Conservation (phyloP, 1,284 basidiomycete species). For the Tilletiopsis washingtonensis region DNA sequence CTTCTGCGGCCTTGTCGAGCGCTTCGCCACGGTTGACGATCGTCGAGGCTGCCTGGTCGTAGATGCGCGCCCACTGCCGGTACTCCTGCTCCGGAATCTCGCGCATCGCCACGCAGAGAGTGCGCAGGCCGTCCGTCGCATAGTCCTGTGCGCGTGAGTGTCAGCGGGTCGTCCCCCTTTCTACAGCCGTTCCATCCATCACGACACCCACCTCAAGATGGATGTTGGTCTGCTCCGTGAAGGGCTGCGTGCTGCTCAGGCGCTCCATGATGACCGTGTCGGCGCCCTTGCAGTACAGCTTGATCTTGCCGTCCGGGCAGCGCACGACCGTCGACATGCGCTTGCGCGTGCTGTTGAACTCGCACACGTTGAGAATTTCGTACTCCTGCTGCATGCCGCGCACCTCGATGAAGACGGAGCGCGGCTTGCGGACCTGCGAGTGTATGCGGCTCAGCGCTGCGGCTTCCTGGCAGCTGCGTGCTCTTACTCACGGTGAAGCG, state of each 20-base stretch:
- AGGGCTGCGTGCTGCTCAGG: constrained; percentile 56
- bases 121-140: constrained; percentile 90
- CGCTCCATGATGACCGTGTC: constrained; percentile 71
- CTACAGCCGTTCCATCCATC: not conserved
- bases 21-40: constrained; percentile 88
- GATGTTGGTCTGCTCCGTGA: constrained; percentile 73
- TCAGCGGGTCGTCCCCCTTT: not conserved
- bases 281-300: constrained; percentile 92
- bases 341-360: constrained; percentile 96
- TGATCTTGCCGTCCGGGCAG: constrained; percentile 80
- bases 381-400: constrained; percentile 68
- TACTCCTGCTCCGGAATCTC: constrained; percentile 89
- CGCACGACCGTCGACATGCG: constrained; percentile 94
- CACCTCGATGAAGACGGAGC: constrained; percentile 81
- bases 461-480: not conserved
- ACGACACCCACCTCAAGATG: constrained; percentile 65
- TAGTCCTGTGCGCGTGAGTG: constrained; percentile 4
- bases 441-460: too few species aligned
- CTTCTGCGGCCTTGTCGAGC: constrained; percentile 85
- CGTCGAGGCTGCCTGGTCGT: constrained; percentile 82
- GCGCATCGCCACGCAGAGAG: constrained; percentile 88
- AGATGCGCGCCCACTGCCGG: constrained; percentile 74
- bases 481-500: constrained; percentile 66
- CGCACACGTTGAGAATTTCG: constrained; percentile 91
- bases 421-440: constrained; percentile 70